Conservation (phyloP, 176 grass and related monocot genomes). For the Musa schizocarpa region DNA sequence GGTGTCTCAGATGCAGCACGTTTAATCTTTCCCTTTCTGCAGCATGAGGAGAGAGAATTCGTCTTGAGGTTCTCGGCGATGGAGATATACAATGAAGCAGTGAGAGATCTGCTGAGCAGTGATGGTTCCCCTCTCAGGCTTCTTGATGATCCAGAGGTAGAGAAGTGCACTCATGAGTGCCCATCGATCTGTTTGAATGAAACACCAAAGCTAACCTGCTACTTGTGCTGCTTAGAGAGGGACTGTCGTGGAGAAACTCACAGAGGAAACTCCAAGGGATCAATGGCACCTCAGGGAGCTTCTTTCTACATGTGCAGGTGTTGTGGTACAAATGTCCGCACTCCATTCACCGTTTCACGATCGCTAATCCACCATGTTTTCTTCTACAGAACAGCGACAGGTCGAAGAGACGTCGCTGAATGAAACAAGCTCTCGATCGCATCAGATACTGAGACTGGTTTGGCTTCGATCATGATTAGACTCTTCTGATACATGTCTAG, state of each 20-base stretch:
- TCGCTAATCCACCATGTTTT: neutral
- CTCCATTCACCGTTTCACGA: too few relatives aligned
- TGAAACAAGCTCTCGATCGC: constrained; percentile 82
- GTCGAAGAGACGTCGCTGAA: constrained; percentile 76
- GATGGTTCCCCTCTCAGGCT: constrained; percentile 54
- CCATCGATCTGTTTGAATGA: too few relatives aligned
- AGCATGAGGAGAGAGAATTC: constrained; percentile 77
- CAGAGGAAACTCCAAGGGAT: constrained; percentile 64
- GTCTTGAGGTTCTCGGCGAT: constrained; percentile 74
- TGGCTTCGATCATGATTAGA: neutral
- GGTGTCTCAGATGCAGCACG: neutral
- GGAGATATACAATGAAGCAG: constrained; percentile 97
- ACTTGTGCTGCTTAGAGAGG: constrained; percentile 45
- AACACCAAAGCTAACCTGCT: too few relatives aligned
- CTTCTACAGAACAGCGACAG: constrained; percentile 62
- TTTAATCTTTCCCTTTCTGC: neutral
- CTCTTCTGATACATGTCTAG: neutral
- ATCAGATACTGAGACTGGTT: constrained; percentile 94
- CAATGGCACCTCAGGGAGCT: constrained; percentile 74
- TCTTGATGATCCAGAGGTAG: constrained; percentile 91
- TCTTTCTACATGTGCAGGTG: constrained; percentile 72
- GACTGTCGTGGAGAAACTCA: constrained; percentile 82
- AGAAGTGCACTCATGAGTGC: neutral
- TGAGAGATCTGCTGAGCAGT: constrained; percentile 60
- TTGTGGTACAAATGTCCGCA: neutral